phyloP scores from a whole-genome alignment of 257 asterid species.

The Rehmannia glutinosa region DNA sequence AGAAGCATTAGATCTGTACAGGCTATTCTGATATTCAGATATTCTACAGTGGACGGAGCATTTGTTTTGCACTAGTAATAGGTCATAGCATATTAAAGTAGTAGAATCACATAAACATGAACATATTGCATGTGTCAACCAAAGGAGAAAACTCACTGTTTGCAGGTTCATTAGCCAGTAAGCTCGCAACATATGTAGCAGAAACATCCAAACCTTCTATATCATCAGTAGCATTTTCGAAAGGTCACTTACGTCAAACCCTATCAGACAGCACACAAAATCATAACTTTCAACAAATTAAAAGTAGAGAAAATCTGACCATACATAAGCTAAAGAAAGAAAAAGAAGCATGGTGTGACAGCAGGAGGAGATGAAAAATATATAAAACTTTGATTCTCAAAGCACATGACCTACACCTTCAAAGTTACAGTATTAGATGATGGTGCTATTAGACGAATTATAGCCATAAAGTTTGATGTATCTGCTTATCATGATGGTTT shows the following conservation, averaged over 20 bases:
- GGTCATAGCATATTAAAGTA: background rate
- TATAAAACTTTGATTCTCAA: background rate
- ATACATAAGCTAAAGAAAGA: background rate
- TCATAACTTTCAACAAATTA: constrained; percentile 13
- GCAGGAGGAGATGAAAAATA: too few species aligned
- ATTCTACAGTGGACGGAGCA: constrained; percentile 1
- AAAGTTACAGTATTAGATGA: background rate
- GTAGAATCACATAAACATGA: background rate
- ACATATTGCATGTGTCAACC: background rate
- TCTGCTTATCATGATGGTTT: too few species aligned
- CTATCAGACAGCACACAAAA: constrained; percentile 29
- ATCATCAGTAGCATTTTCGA: constrained; percentile 78
- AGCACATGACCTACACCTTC: background rate
- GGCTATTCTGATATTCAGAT: background rate
- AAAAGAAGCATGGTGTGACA: too few species aligned
- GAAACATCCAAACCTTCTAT: constrained; percentile 82
- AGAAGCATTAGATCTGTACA: background rate
- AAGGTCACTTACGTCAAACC: constrained; percentile 87
- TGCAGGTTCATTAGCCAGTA: constrained; percentile 77
- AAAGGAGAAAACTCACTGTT: constrained; percentile 61
- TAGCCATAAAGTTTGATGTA: too few species aligned
- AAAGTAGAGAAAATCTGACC: background rate
- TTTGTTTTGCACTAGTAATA: background rate
- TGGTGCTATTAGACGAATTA: background rate
- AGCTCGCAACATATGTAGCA: constrained; percentile 85